Base-by-base conservation (phyloP, 345 rosid genomes). In the Arabis alpina region DNA sequence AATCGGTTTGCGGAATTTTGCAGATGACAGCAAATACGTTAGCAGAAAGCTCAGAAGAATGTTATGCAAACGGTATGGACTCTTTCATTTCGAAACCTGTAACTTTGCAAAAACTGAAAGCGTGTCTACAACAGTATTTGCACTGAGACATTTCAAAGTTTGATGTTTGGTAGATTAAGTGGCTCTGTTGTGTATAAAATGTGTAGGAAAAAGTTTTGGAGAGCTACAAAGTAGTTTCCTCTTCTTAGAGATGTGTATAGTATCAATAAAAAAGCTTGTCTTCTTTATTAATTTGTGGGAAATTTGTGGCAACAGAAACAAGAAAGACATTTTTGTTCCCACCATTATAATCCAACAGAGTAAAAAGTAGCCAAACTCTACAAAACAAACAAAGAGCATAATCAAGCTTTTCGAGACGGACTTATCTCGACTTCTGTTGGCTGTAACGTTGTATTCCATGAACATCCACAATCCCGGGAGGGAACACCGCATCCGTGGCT, bases 11-110 rank as follows among this genome's bases (percentile, higher is more conserved):
- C 68, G 63, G 19, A 43, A 28, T 50, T 9, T 30, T 79, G 89
- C 88, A 91, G 99, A 87, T 94, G 95, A 91, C 96, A 8, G 95
- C 97, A n/a, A 93, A 89, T 74, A 86, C 98, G 45, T 77, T 87
- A 77, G 78, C 97, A 27, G 99, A 91, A 78, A 91, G 96, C 73
- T 88, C 90, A 61, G 96, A 89, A 8, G 96, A 94, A 73, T 94
- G 99, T 76, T 93, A 50, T 48, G 87, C 88, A 50, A 93, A 88
- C 49, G 98, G 98, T 47, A 93, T 93, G 75, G 75, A 75, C 63
- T 93, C 98, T 0, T 93, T 91, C 68, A 88, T 87, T 57, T 91
- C 98, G 8, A 91, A 93, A 75, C 98, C 98, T 15, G 86, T 89
- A 64, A 91, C 97, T 10, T 86, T 85, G 74, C 91, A 85, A 63